Evolutionary conservation across 768 basidiomycete species (phyloP).

Genomic region (Leucosporidium creatinivorum): DNA sequence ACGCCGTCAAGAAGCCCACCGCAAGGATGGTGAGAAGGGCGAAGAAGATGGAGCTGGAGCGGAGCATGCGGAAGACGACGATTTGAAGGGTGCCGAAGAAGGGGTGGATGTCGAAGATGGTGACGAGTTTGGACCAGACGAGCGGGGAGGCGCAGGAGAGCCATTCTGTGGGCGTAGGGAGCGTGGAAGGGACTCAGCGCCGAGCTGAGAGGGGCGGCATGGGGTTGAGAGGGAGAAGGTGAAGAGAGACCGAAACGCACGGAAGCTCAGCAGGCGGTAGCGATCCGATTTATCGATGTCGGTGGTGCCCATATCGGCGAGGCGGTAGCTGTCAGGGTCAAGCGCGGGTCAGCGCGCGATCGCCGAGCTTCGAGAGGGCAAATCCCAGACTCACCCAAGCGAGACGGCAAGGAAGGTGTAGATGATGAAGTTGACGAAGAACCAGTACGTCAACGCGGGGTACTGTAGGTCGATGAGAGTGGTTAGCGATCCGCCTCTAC

Average conservation of each 20-base stretch:
- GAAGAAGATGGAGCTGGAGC: constrained; percentile 43
- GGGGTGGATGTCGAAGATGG: constrained; percentile 34
- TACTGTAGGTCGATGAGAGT: neutral
- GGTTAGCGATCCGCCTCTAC: no score
- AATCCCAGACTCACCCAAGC: constrained; percentile 2
- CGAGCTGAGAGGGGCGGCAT: constrained; percentile 32
- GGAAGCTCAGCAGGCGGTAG: constrained; percentile 31
- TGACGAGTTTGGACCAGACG: neutral
- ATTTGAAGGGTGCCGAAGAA: constrained; percentile 39
- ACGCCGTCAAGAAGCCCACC: constrained; percentile 42
- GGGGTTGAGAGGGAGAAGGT: constrained; percentile 15
- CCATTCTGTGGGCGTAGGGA: no score
- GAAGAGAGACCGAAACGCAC: neutral
- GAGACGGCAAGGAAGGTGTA: constrained; percentile 27
- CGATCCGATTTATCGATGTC: constrained; percentile 11
- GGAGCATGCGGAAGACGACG: constrained; percentile 44
- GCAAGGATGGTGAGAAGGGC: constrained; percentile 38
- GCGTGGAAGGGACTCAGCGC: neutral
- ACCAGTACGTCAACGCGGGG: constrained; percentile 33
- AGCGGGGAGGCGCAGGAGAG: no score
- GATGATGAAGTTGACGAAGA: constrained; percentile 30
- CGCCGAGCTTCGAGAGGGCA: no score
- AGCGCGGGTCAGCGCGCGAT: no score
- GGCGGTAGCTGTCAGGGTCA: constrained; percentile 17
- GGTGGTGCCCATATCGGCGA: constrained; percentile 23